A percentile compares a stretch with the other conserved stretches of the same genome.
These are phyloP conservation scores for Rhizopogon roseolus DNA, from an alignment of 768 basidiomycete species.

Conservation along the genomic window DNA sequence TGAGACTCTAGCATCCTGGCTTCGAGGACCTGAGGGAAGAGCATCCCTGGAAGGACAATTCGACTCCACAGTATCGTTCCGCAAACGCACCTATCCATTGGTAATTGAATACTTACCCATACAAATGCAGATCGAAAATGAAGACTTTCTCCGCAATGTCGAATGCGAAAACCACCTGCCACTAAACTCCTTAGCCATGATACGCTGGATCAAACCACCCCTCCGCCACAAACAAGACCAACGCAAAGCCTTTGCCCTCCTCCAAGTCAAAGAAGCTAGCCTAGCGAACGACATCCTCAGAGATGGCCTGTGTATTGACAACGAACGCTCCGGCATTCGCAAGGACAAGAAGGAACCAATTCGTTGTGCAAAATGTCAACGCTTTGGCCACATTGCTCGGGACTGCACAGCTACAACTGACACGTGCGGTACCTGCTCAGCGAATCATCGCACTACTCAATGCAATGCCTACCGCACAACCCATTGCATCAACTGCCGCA, in stretches of 20 bases:
- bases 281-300: slow-evolving; percentile 19
- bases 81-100: no score
- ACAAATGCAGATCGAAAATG: no score
- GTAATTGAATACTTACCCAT: no score
- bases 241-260: slow-evolving; percentile 14
- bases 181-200: background rate
- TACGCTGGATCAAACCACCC: background rate
- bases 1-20: background rate
- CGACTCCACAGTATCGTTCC: no score
- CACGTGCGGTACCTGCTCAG: background rate
- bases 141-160: no score
- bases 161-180: slow-evolving; percentile 10
- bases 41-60: no score
- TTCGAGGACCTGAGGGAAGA: slow-evolving; percentile 9
- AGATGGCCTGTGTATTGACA: slow-evolving; percentile 13
- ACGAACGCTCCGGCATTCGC: slow-evolving; percentile 5
- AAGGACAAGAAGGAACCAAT: slow-evolving; percentile 6
- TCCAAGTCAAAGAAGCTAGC: slow-evolving; percentile 12
- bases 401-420: background rate
- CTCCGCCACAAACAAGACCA: background rate
- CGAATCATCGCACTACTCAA: background rate
- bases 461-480: background rate
- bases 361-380: background rate
- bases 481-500: background rate
- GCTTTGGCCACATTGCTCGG: background rate